Conservation (phyloP, 2,329 filamentous ascomycete genomes). For the Xylariaceae sp. region DNA sequence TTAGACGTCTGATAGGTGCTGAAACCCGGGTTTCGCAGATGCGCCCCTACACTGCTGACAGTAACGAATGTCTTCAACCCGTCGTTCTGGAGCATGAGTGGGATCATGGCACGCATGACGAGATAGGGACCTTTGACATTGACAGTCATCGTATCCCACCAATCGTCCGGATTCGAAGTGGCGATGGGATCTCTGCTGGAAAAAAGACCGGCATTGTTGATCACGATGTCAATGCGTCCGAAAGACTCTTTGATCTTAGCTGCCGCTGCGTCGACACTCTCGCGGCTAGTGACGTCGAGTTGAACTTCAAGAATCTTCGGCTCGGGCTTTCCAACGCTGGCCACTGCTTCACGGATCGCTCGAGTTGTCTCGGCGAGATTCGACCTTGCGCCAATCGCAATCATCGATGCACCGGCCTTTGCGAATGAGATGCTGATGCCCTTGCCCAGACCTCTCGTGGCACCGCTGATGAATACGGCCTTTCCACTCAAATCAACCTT, state of each 20-base stretch:
- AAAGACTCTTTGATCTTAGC: slow-evolving; percentile 29
- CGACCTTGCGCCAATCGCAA: slow-evolving; percentile 31
- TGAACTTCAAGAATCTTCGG: slow-evolving; percentile 30
- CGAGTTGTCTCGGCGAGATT: slow-evolving; percentile 20
- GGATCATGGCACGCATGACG: slow-evolving; percentile 42
- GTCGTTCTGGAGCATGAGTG: slow-evolving; percentile 30
- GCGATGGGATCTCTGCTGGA: slow-evolving; percentile 11
- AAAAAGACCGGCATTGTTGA: slow-evolving; percentile 33
- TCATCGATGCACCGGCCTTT: slow-evolving; percentile 34
- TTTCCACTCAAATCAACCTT: slow-evolving; percentile 29
- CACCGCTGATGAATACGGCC: slow-evolving; percentile 35
- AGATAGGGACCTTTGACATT: slow-evolving; percentile 48
- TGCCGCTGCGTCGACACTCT: slow-evolving; percentile 30
- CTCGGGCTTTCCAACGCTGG: slow-evolving; percentile 20
- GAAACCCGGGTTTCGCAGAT: slow-evolving; percentile 23
- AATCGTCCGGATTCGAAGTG: slow-evolving; percentile 29
- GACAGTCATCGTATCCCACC: slow-evolving; percentile 41
- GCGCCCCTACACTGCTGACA: slow-evolving; percentile 38
- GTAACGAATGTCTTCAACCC: slow-evolving; percentile 39
- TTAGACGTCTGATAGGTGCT: slow-evolving; percentile 43
- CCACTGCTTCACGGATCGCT: slow-evolving; percentile 25
- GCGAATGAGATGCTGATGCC: slow-evolving; percentile 31
- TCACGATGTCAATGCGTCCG: slow-evolving; percentile 32
- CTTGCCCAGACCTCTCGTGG: slow-evolving; percentile 32
- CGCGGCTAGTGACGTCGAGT: slow-evolving; percentile 31